These are phyloP conservation scores for Talaromyces sp. DNA, from an alignment of 2,329 filamentous ascomycete species.

Conservation along the genomic window DNA sequence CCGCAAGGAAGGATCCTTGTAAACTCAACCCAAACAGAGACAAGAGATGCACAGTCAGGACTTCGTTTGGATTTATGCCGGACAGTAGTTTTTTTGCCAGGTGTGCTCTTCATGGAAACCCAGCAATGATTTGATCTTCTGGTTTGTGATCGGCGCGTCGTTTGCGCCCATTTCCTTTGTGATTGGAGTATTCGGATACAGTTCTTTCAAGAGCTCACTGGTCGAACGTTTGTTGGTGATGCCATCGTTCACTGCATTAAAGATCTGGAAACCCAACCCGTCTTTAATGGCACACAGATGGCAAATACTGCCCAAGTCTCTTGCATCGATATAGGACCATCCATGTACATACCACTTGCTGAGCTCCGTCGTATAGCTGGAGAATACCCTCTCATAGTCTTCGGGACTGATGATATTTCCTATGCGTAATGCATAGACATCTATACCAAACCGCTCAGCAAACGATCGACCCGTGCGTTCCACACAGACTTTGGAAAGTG, in stretches of 20 bases:
- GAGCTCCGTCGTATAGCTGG: constrained; percentile 49
- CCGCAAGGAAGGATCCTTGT: too few species aligned
- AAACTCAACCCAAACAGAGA: too few species aligned
- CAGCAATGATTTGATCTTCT: constrained; percentile 57
- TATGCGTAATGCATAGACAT: constrained; percentile 60
- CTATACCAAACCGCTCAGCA: constrained; percentile 51
- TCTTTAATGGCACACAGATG: constrained; percentile 51
- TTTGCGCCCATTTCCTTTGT: constrained; percentile 55
- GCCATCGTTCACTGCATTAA: constrained; percentile 61
- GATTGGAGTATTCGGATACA: constrained; percentile 49
- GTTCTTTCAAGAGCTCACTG: constrained; percentile 50
- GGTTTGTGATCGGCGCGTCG: constrained; percentile 60
- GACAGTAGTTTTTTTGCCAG: constrained; percentile 35
- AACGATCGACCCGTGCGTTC: constrained; percentile 58
- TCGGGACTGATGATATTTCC: constrained; percentile 61
- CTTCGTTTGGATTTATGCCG: too few species aligned
- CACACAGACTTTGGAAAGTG: constrained; percentile 57
- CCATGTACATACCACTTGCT: constrained; percentile 54
- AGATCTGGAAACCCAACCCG: constrained; percentile 60
- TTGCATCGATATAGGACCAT: constrained; percentile 61
- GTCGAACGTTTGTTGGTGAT: constrained; percentile 56
- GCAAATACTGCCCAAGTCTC: constrained; percentile 61
- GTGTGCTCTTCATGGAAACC: constrained; percentile 59
- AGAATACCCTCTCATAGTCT: constrained; percentile 56
- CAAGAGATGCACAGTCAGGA: too few species aligned